phyloP scores from a whole-genome alignment of 2,329 filamentous ascomycete species.

The Elsinoe batatas region DNA sequence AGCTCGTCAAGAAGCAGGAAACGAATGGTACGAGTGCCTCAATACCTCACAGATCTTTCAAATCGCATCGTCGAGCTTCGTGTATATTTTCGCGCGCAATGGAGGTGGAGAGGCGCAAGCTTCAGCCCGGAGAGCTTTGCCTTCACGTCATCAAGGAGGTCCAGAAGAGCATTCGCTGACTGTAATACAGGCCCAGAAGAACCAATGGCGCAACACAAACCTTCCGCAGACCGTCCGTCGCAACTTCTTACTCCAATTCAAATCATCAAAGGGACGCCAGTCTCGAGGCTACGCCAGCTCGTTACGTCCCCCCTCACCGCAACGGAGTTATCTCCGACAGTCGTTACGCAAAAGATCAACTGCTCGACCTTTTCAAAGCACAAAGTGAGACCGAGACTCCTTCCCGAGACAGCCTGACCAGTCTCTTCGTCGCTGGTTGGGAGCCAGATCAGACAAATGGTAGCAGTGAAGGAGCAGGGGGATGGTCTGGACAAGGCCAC shows the following conservation, averaged over 20 bases:
- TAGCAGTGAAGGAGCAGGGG: conserved; percentile 27
- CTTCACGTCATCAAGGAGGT: background rate
- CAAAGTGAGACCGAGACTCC: conserved; percentile 49
- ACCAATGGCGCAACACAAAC: conserved; percentile 58
- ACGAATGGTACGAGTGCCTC: conserved; percentile 36
- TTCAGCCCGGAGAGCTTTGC: conserved; percentile 13
- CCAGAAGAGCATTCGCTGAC: background rate
- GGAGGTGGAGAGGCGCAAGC: conserved; percentile 13
- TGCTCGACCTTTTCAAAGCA: conserved; percentile 62
- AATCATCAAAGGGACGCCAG: conserved; percentile 27
- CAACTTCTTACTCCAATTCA: conserved; percentile 41
- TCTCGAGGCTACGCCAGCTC: conserved; percentile 24
- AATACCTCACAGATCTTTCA: background rate
- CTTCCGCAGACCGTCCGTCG: conserved; percentile 54
- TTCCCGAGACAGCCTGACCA: conserved; percentile 53
- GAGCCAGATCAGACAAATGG: conserved; percentile 64
- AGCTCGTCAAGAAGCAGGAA: conserved; percentile 34
- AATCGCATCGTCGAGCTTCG: background rate
- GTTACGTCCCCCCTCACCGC: conserved; percentile 55
- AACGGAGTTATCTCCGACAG: conserved; percentile 46
- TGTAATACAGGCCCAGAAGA: conserved; percentile 46
- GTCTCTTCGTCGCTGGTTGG: conserved; percentile 67
- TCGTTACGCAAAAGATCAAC: conserved; percentile 68
- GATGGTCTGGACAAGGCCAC: conserved; percentile 65
- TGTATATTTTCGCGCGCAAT: background rate